Base-by-base conservation (phyloP, 108 stramenopile genomes). In the Nitzschia sp. region DNA sequence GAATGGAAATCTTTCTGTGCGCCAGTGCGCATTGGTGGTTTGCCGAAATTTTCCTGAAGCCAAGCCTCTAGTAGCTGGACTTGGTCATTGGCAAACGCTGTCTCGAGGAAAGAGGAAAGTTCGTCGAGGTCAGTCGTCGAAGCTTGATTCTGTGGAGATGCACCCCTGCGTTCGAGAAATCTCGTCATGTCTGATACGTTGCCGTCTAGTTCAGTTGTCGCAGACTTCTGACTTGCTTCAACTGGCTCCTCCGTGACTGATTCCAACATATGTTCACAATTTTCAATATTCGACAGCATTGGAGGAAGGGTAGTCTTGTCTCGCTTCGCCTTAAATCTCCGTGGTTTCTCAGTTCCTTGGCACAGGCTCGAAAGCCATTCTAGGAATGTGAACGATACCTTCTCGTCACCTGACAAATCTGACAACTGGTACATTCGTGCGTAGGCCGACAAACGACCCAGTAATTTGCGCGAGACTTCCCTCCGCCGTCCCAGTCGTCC, bases 401-500 rank as follows among this genome's bases (percentile, higher is more conserved):
- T 15, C 8, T 71, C 56, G 6, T 45, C 36, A 0, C 13, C 19
- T 11, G 46, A 54, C 25, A 19, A 21, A 33, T 69, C 63, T 27
- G 34, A n/a, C 32, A 80, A 65, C 0, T 62, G 35, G 44, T 70
- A 50, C 68, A 72, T 65, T 47, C 72, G 45, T 15, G 81, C 48
- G 73, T 91, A 88, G 0, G 90, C 85, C 9, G 81, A 78, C 22
- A 91, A 45, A 21, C 90, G 76, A 6, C 90, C 87, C 17, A 80
- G 66, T 6, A 91, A 44, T 63, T 81, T 85, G 45, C 81, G 62
- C 21, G 74, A 56, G 9, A 88, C 50, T 5, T 75, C 69, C 26
- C 76, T 56, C 0, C 78, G 73, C 15, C 54, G 63, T 30, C 90
- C 85, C 21, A 80, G 57, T 9, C 73, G 56, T 1, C 81, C 77